Conservation (phyloP, 2,329 filamentous ascomycete genomes). For the Venturia aucupariae region DNA sequence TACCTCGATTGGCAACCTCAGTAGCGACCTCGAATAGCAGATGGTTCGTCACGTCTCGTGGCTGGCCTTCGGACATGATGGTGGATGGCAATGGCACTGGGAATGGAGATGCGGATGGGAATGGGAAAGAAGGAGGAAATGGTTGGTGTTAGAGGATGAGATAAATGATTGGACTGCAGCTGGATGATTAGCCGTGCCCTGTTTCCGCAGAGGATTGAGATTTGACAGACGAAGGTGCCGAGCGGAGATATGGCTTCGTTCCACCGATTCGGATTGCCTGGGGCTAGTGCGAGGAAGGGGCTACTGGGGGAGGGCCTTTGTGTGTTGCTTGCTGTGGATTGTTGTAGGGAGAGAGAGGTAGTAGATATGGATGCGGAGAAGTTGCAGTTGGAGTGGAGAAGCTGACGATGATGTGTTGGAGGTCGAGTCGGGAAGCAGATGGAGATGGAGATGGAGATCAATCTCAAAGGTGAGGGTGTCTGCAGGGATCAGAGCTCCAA, state of each 20-base stretch:
- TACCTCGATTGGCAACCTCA: slow-evolving; percentile 93
- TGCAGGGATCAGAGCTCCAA: slow-evolving; percentile 1
- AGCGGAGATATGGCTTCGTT: too few relatives aligned
- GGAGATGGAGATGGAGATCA: background rate
- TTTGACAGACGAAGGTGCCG: background rate
- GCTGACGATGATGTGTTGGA: background rate
- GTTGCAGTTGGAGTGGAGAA: background rate
- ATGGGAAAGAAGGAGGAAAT: background rate
- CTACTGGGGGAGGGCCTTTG: background rate
- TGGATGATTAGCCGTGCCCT: background rate
- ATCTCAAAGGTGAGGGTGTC: background rate
- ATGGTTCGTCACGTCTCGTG: slow-evolving; percentile 80
- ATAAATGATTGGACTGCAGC: background rate
- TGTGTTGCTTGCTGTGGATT: background rate
- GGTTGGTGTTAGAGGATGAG: background rate
- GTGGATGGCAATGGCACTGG: background rate
- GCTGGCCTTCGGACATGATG: slow-evolving; percentile 3
- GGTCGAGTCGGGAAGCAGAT: background rate
- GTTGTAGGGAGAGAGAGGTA: too few relatives aligned
- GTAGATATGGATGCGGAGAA: background rate
- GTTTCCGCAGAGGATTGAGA: background rate
- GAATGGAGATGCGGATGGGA: background rate
- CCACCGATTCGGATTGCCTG: background rate
- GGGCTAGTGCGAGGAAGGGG: background rate
- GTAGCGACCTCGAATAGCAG: slow-evolving; percentile 94